Base-by-base conservation (phyloP, 225 moss, liverwort and hornwort species). In the Ulota crispa region DNA sequence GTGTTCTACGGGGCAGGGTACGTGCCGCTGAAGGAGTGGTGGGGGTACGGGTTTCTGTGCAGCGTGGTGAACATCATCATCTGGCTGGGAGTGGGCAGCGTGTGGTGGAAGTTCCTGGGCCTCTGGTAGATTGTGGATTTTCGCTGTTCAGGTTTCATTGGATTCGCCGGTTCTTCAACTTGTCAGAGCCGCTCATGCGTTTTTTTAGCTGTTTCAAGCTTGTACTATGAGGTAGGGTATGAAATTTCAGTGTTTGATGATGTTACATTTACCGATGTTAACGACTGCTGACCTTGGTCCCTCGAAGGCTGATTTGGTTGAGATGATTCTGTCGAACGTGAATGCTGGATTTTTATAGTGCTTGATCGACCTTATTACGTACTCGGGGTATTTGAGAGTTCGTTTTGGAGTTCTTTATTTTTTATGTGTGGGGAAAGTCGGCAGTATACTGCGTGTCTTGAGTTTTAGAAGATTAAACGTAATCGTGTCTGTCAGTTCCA, bases 1-100 rank as follows among this genome's bases (percentile, higher is more conserved):
- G 99, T 99, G 70, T 99, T 93, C 54, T 99, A 96, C 31, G 98
- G 98, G 62, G 96, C 98, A 54, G 94, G 92, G 52, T 99, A 99
- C 39, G 96, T 99, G 63, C 96, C 96, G 3, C 26, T 75, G 59
- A 47, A 75, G 2, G 56, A 82, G 59, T 82, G 75, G 82, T 75
- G 75, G 82, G 75, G 75, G 0, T 82, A 75, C 34, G 82, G 82
- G 31, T 82, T 82, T 14, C 43, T 82, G 75, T 75, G 82, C 75
- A 73, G 78, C 57, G 78, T 78, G 78, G 73, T 92, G 63, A 94
- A 92, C 72, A 77, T 94, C 39, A 36, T 91, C 64, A 92, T 94
- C 62, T 94, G 94, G 94, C 80, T 94, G 20, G 94, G 94, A 62
- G 50, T 94, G 0, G 96, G 96, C 73, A 77, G 94, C 27, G 89